Evolutionary conservation across 306 rosid species (phyloP).

Genomic region (Rubus parviflorus): DNA sequence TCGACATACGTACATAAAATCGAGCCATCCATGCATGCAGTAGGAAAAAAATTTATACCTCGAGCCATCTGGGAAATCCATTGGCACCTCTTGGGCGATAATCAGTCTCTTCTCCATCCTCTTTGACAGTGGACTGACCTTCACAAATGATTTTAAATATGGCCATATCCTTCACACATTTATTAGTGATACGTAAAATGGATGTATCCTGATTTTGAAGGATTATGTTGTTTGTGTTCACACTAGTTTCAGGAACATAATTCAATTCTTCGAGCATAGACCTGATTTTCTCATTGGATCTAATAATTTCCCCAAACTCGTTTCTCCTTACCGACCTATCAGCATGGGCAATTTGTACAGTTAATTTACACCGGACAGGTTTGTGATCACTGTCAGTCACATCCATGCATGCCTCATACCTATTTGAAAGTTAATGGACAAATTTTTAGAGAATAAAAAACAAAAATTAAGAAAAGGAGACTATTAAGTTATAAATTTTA

Average conservation of each 20-base stretch:
- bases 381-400: constrained; percentile 99
- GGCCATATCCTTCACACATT: constrained; percentile 56
- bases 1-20: neutral
- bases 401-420: constrained; percentile 98
- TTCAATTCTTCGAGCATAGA: constrained; percentile 58
- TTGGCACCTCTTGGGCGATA: constrained; percentile 70
- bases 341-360: constrained; percentile 68
- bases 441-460: constrained; percentile 19
- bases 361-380: constrained; percentile 89
- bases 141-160: constrained; percentile 68
- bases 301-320: constrained; percentile 69
- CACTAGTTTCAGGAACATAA: constrained; percentile 64
- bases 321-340: constrained; percentile 88
- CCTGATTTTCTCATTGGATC: constrained; percentile 63
- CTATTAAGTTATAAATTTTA: neutral
- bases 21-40: neutral
- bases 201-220: constrained; percentile 79
- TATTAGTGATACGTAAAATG: constrained; percentile 55
- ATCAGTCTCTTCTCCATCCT: constrained; percentile 51
- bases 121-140: constrained; percentile 65
- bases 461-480: constrained; percentile 6
- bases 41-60: constrained; percentile 55
- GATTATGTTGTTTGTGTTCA: constrained; percentile 56
- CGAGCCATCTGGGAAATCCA: constrained; percentile 97
- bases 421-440: constrained; percentile 34